Conservation (phyloP, 768 basidiomycete species). For the Tricholoma saponaceum region DNA sequence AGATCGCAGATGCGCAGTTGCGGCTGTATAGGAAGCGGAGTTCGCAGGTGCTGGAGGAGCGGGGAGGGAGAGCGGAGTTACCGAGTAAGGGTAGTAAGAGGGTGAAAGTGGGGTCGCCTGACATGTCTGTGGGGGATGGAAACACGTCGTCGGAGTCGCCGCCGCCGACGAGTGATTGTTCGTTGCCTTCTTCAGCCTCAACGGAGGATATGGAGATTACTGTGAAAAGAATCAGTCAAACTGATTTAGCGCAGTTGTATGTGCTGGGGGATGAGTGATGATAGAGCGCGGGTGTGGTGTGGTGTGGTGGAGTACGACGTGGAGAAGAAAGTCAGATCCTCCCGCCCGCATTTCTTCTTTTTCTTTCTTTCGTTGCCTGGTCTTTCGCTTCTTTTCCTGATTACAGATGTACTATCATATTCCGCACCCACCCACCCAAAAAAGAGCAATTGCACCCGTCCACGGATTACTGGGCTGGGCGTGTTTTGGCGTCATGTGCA, state of each 20-base stretch:
- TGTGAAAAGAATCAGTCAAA: neutral
- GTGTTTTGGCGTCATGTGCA: no score
- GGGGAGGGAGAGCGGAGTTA: conserved; percentile 1
- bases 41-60: conserved; percentile 47
- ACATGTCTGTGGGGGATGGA: neutral
- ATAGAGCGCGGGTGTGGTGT: neutral
- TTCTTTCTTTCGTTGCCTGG: no score
- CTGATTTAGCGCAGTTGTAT: neutral
- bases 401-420: no score
- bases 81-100: conserved; percentile 2
- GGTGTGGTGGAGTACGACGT: no score
- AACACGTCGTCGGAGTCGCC: conserved; percentile 1
- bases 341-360: no score
- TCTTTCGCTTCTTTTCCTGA: no score
- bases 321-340: no score
- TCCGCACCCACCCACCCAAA: no score
- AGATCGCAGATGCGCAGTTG: conserved; percentile 7
- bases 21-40: conserved; percentile 39
- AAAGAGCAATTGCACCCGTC: no score
- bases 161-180: conserved; percentile 4
- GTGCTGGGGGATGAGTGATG: neutral
- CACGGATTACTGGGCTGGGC: no score
- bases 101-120: conserved; percentile 7
- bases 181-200: neutral
- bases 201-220: neutral